Evolutionary conservation across 2,329 filamentous ascomycete genomes (phyloP).

Genomic region (Diaporthe nobilis): DNA sequence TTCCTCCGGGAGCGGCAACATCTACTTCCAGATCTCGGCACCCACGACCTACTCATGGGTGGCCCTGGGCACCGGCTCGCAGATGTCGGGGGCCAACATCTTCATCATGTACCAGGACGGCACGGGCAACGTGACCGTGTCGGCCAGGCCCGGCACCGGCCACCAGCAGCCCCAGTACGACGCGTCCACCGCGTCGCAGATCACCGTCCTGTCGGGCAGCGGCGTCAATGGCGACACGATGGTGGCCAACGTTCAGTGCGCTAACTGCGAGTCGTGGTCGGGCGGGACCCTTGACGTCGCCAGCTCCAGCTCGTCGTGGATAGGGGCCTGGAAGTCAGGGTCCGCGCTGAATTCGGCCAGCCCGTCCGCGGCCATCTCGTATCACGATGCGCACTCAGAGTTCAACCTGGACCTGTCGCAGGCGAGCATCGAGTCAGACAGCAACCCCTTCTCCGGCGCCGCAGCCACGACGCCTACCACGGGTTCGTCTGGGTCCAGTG

Average conservation of each 20-base stretch:
- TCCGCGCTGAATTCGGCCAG: conserved; percentile 60
- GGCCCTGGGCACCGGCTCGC: conserved; percentile 67
- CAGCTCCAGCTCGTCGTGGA: conserved; percentile 61
- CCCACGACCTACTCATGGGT: conserved; percentile 69
- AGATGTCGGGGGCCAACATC: conserved; percentile 71
- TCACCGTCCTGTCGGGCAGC: conserved; percentile 71
- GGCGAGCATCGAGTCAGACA: conserved; percentile 61
- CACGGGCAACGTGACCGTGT: conserved; percentile 72
- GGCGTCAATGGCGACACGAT: conserved; percentile 67
- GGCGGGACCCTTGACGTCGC: conserved; percentile 59
- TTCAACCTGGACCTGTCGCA: conserved; percentile 65
- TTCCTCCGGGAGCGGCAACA: conserved; percentile 64
- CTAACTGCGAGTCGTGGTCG: conserved; percentile 65
- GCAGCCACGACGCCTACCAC: conserved; percentile 36
- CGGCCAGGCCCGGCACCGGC: conserved; percentile 64
- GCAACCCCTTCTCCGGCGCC: conserved; percentile 64
- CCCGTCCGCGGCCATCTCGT: conserved; percentile 55
- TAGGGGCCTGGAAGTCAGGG: conserved; percentile 68
- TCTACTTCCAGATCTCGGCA: conserved; percentile 74
- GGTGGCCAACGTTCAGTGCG: conserved; percentile 71
- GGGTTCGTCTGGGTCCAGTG: conserved; percentile 42
- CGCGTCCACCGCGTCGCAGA: conserved; percentile 53
- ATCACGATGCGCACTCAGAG: conserved; percentile 60
- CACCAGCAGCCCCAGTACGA: conserved; percentile 64
- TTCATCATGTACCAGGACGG: conserved; percentile 75